A percentile compares a stretch with the other conserved stretches of the same genome.
Conservation (phyloP, 164 flowering plant species). For the Stephania yunnanensis region DNA sequence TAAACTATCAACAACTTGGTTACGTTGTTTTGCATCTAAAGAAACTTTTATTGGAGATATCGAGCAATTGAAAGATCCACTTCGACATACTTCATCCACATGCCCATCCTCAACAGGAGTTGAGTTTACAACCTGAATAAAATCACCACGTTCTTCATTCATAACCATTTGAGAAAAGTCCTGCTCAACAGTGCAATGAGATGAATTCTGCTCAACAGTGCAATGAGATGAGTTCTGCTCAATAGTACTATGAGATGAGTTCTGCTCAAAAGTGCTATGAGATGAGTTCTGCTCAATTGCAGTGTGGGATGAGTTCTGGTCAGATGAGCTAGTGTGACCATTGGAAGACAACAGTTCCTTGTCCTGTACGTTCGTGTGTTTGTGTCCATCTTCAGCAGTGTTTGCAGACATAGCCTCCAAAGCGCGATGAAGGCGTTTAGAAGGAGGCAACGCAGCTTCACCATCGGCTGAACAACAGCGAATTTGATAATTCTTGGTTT, state of each 20-base stretch:
- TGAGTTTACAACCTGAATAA: slow-evolving; percentile 9
- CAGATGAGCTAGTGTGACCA: slow-evolving; percentile 20
- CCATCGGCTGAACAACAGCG: slow-evolving; percentile 51
- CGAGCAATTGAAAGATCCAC: slow-evolving; percentile 17
- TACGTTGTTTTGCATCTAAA: slow-evolving; percentile 11
- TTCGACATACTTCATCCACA: slow-evolving; percentile 15
- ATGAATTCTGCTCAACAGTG: slow-evolving; percentile 12
- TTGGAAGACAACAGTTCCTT: slow-evolving; percentile 10
- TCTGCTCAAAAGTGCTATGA: too few relatives aligned
- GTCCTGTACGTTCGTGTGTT: slow-evolving; percentile 21
- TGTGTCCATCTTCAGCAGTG: slow-evolving; percentile 61
- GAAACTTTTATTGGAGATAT: slow-evolving; percentile 17
- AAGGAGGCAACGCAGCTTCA: slow-evolving; percentile 89
- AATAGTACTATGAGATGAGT: slow-evolving; percentile 8
- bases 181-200: too few relatives aligned
- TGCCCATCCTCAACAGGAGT: slow-evolving; percentile 13
- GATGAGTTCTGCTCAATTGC: slow-evolving; percentile 10
- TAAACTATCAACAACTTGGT: slow-evolving; percentile 14
- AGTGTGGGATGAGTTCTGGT: slow-evolving; percentile 14
- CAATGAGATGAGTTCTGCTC: slow-evolving; percentile 14
- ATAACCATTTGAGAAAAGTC: too few relatives aligned
- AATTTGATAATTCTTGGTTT: slow-evolving; percentile 32
- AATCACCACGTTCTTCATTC: slow-evolving; percentile 6
- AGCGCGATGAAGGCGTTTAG: slow-evolving; percentile 88
- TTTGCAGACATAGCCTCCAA: slow-evolving; percentile 89